Base-by-base conservation (phyloP, 2,329 filamentous ascomycete genomes). In the Colletotrichum cereale region DNA sequence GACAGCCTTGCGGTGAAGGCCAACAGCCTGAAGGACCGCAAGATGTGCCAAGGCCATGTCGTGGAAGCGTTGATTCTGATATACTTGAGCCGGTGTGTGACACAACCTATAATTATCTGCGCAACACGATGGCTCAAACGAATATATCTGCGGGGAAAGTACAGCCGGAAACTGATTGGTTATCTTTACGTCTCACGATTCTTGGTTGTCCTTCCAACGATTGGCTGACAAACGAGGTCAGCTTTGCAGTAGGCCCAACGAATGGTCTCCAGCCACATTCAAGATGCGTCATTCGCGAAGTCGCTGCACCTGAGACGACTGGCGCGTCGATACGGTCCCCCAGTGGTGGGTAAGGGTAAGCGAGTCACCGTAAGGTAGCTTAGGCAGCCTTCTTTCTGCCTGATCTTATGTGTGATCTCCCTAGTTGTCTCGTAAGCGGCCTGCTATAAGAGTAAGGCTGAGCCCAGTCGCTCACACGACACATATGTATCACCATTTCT, bases 361-460 rank as follows among this genome's bases (percentile, higher is more conserved):
- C 47, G 14, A 36, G 18, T 18, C 16, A 21, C 36, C 14, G 60
- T 40, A 26, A 24, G 48, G 16, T 24, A 10, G 6, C 12, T 52
- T 42, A 55, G 61, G 61, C 61, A 63, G 61, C 61, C 38, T n/a
- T 31, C 24, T 55, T 63, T 63, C 61, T 63, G 48, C 61, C 61
- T 63, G 48, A 55, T 42, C 21, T 24, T 34, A 29, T 26, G n/a
- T 12, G 24, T 3, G 26, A 26, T 24, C 38, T 63, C 48, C 8
- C 24, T 18, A 7, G 24, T 42, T 31, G 24, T 48, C 48, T 55
- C 36, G 12, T 24, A 6, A 55, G 24, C 12, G 24, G 6, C 18
- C 24, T 31, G 16, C 10, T 26, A 36, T 53, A 63, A 55, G 21
- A 42, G 7, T 18, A 18, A 53, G 61, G 34, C 18, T 44, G 26